A percentile compares a stretch with the other conserved stretches of the same genome.
These are phyloP conservation scores for Aotearoamyces nothofagi DNA, from an alignment of 2,329 filamentous ascomycete species.

Conservation along the genomic window DNA sequence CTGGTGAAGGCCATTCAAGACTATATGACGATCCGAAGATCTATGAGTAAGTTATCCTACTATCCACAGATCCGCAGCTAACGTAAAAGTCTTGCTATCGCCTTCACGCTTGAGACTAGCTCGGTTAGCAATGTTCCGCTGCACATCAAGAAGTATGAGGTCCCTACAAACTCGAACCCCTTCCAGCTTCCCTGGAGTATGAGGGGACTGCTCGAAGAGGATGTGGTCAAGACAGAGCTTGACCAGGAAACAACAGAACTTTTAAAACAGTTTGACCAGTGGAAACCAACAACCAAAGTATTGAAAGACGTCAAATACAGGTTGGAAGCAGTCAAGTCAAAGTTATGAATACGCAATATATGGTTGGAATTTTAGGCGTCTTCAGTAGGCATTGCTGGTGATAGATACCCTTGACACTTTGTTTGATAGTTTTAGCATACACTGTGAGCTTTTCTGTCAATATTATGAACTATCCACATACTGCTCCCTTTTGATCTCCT, in stretches of 20 bases:
- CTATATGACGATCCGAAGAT: slow-evolving; percentile 82
- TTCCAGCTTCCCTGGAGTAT: slow-evolving; percentile 93
- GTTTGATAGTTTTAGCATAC: too few species aligned
- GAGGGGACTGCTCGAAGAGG: slow-evolving; percentile 82
- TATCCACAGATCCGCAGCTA: background rate
- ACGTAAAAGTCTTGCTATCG: slow-evolving; percentile 43
- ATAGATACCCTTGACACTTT: too few species aligned
- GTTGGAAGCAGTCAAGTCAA: slow-evolving; percentile 80
- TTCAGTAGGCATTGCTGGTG: too few species aligned
- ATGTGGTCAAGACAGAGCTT: slow-evolving; percentile 71
- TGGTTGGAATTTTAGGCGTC: slow-evolving; percentile 1
- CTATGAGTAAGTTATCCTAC: slow-evolving; percentile 45
- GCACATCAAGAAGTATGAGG: slow-evolving; percentile 34
- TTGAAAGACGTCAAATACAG: slow-evolving; percentile 93
- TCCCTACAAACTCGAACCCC: slow-evolving; percentile 49
- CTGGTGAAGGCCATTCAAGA: slow-evolving; percentile 82
- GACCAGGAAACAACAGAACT: slow-evolving; percentile 63
- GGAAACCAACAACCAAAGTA: slow-evolving; percentile 81
- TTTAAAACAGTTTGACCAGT: slow-evolving; percentile 79
- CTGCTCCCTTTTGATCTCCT: too few species aligned
- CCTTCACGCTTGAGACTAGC: slow-evolving; percentile 61
- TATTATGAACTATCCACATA: too few species aligned
- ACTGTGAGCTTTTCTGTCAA: too few species aligned
- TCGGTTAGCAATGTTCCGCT: slow-evolving; percentile 31
- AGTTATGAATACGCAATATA: slow-evolving; percentile 29